Percentiles rank a stretch among this genome's conserved stretches.
phyloP scores from a whole-genome alignment of 2,329 filamentous ascomycete genomes.

The Fusarium sp. region DNA sequence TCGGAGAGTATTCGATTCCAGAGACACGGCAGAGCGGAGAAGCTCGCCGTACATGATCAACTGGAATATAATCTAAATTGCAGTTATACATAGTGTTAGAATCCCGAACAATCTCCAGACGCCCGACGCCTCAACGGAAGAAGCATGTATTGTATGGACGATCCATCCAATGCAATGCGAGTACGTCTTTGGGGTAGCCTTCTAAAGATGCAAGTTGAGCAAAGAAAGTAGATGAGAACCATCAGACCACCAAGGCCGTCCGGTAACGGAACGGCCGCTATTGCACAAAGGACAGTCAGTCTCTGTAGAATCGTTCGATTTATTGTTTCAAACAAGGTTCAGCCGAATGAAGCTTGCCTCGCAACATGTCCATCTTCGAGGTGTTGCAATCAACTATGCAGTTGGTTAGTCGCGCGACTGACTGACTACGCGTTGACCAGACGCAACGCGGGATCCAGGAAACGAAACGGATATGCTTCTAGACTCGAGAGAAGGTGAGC shows the following conservation, averaged over 20 bases:
- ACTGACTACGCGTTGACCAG: background rate
- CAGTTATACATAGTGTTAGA: conserved; percentile 21
- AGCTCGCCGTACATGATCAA: conserved; percentile 32
- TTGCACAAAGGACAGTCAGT: conserved; percentile 5
- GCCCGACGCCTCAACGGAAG: conserved; percentile 21
- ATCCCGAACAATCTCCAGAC: conserved; percentile 38
- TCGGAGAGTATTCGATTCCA: conserved; percentile 23
- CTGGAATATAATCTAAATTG: conserved; percentile 20
- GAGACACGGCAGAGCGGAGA: conserved; percentile 32
- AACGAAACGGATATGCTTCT: background rate
- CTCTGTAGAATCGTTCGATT: background rate
- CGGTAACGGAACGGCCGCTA: conserved; percentile 15
- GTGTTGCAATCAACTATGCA: conserved; percentile 1
- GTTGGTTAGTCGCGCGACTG: conserved; percentile 5
- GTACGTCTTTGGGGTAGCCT: conserved; percentile 2
- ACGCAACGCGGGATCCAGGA: background rate
- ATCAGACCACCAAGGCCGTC: conserved; percentile 2
- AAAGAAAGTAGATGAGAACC: background rate
- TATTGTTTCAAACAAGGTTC: conserved; percentile 1
- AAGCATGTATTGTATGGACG: conserved; percentile 5
- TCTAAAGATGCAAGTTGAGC: conserved; percentile 12
- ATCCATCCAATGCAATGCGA: conserved; percentile 12
- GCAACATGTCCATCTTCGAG: conserved; percentile 17
- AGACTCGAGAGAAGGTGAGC: conserved; percentile 1
- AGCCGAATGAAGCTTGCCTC: conserved; percentile 3